These are phyloP conservation scores for Emmonsia crescens DNA, from an alignment of 2,329 filamentous ascomycete genomes.

Conservation along the genomic window DNA sequence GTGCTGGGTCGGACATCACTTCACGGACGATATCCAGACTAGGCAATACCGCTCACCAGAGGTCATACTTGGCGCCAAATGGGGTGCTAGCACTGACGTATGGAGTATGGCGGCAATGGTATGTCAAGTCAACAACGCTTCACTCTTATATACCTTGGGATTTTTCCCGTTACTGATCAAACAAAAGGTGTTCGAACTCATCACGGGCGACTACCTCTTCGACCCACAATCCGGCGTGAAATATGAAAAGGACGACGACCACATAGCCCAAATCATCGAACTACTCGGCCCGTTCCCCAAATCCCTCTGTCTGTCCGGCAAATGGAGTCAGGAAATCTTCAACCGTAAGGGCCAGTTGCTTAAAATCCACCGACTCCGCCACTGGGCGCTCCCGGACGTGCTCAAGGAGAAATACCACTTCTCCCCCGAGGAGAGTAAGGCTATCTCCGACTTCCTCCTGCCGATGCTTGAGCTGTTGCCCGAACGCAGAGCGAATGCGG, in stretches of 20 bases:
- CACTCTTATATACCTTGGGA: neutral
- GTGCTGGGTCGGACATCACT: constrained; percentile 97
- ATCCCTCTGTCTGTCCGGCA: constrained; percentile 79
- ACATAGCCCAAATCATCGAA: constrained; percentile 98
- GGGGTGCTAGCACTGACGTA: constrained; percentile 97
- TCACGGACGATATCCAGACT: constrained; percentile 98
- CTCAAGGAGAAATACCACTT: constrained; percentile 96
- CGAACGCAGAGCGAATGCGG: constrained; percentile 83
- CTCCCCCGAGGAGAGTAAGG: constrained; percentile 65
- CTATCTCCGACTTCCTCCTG: constrained; percentile 68
- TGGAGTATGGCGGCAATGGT: constrained; percentile 99
- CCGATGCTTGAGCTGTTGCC: constrained; percentile 89
- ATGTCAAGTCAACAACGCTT: constrained; percentile 33
- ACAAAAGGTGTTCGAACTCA: constrained; percentile 80
- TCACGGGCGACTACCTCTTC: constrained; percentile 96
- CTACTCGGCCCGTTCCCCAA: constrained; percentile 89
- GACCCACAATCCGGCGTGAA: constrained; percentile 97
- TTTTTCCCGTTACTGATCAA: constrained; percentile 5
- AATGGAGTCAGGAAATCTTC: constrained; percentile 98
- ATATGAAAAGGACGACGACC: constrained; percentile 98
- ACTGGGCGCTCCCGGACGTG: constrained; percentile 91
- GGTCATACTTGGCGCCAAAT: constrained; percentile 92
- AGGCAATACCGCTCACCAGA: constrained; percentile 94
- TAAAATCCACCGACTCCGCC: constrained; percentile 90
- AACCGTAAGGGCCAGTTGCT: constrained; percentile 93